phyloP scores from a whole-genome alignment of 2,329 filamentous ascomycete genomes.

The Fusarium redolens region DNA sequence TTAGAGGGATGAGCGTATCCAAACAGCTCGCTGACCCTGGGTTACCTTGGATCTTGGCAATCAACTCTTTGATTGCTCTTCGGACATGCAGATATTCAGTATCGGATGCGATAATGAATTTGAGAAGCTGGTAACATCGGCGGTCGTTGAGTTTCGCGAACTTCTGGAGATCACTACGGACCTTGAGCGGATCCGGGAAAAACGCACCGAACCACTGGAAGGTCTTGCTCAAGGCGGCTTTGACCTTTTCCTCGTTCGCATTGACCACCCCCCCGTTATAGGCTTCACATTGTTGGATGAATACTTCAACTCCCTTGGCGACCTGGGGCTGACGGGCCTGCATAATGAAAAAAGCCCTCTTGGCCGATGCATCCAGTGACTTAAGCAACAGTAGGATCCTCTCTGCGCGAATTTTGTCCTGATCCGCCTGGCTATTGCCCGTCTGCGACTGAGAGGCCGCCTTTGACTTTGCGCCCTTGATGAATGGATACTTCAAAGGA shows the following conservation, averaged over 20 bases:
- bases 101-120: conserved; percentile 84
- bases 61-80: conserved; percentile 89
- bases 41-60: conserved; percentile 80
- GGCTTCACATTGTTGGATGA: conserved; percentile 85
- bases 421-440: conserved; percentile 65
- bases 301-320: conserved; percentile 78
- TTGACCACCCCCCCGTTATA: conserved; percentile 90
- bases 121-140: conserved; percentile 87
- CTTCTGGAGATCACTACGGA: conserved; percentile 82
- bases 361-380: conserved; percentile 80
- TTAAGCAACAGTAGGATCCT: conserved; percentile 85
- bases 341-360: conserved; percentile 88
- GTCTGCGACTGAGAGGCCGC: conserved; percentile 65
- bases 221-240: conserved; percentile 76
- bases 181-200: conserved; percentile 79
- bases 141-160: conserved; percentile 94
- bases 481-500: conserved; percentile 85
- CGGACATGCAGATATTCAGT: conserved; percentile 93
- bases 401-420: conserved; percentile 83
- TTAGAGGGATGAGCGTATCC: conserved; percentile 82
- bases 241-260: conserved; percentile 75
- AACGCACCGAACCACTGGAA: conserved; percentile 79
- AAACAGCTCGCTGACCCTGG: conserved; percentile 72
- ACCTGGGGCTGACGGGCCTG: conserved; percentile 82
- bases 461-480: conserved; percentile 69